These are phyloP conservation scores for Persicaria maculosa DNA, from an alignment of 148 eudicot species.

Conservation along the genomic window DNA sequence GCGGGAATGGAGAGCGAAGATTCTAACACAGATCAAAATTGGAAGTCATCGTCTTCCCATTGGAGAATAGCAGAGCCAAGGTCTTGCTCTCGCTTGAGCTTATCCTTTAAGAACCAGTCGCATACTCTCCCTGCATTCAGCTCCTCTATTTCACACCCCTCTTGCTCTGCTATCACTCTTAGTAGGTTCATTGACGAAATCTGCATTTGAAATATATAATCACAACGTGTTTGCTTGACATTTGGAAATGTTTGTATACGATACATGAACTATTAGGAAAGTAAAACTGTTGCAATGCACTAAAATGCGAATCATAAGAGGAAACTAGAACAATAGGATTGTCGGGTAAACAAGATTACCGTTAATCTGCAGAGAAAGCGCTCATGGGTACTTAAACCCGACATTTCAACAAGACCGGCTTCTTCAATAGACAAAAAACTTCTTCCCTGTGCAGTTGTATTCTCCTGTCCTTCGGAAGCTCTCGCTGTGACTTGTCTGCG, in stretches of 20 bases:
- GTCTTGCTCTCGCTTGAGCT: constrained; percentile 76
- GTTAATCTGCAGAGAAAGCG: constrained; percentile 84
- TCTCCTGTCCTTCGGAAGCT: constrained; percentile 21
- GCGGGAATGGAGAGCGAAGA: neutral
- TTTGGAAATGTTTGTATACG: neutral
- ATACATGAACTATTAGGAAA: too few relatives aligned
- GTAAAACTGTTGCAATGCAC: too few relatives aligned
- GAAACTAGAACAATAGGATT: neutral
- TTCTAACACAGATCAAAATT: too few relatives aligned
- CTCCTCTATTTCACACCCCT: constrained; percentile 73
- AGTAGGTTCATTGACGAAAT: constrained; percentile 73
- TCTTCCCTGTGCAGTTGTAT: constrained; percentile 21
- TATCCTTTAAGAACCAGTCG: constrained; percentile 94
- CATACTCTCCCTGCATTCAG: constrained; percentile 83
- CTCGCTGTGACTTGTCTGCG: neutral
- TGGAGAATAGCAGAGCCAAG: constrained; percentile 79
- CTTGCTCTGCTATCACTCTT: constrained; percentile 77
- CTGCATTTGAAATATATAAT: constrained; percentile 19
- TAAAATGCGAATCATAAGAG: too few relatives aligned
- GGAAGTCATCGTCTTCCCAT: constrained; percentile 61
- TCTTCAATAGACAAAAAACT: constrained; percentile 74
- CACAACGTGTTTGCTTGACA: neutral
- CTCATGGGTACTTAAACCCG: constrained; percentile 74
- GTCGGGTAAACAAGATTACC: constrained; percentile 22
- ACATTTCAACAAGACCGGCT: constrained; percentile 86